Percentiles rank a stretch among this genome's conserved stretches.
Conservation (phyloP, 108 stramenopile species). For the Tribonema minus region DNA sequence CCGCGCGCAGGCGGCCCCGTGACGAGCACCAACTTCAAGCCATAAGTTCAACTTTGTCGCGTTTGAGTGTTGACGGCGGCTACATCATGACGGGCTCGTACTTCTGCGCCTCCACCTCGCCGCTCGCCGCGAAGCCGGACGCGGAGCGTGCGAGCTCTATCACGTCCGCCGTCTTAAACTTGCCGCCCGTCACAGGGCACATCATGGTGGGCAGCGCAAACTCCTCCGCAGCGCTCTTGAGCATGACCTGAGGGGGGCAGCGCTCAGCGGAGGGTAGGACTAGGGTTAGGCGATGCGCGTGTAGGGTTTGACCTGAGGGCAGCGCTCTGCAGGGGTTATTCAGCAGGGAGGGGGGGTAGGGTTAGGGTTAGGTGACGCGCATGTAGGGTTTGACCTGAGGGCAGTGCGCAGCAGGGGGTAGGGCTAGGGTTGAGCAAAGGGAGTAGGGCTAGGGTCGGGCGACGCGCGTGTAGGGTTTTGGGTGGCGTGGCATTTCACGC, state of each 20-base stretch:
- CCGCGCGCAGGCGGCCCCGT: too few species aligned
- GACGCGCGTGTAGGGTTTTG: background rate
- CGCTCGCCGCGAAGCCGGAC: slow-evolving; percentile 46
- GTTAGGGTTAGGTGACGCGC: background rate
- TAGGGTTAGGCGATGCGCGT: background rate
- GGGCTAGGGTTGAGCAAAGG: background rate
- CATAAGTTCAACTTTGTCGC: too few species aligned
- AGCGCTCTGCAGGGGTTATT: too few species aligned
- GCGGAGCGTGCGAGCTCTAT: slow-evolving; percentile 26
- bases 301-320: too few species aligned
- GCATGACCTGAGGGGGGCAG: slow-evolving; percentile 43
- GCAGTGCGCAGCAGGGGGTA: background rate
- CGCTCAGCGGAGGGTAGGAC: background rate
- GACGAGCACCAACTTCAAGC: too few species aligned
- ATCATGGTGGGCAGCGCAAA: slow-evolving; percentile 52
- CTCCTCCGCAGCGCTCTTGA: slow-evolving; percentile 44
- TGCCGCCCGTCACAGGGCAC: slow-evolving; percentile 55
- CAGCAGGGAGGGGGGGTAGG: too few species aligned
- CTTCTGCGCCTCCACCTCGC: slow-evolving; percentile 49
- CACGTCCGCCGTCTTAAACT: slow-evolving; percentile 47
- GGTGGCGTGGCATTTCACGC: too few species aligned
- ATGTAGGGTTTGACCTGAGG: too few species aligned
- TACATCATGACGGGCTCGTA: slow-evolving; percentile 22
- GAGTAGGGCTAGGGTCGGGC: background rate
- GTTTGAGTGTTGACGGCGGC: too few species aligned